These are phyloP conservation scores for Plasmodiophora brassicae DNA, from an alignment of 208 protist species.

Conservation along the genomic window DNA sequence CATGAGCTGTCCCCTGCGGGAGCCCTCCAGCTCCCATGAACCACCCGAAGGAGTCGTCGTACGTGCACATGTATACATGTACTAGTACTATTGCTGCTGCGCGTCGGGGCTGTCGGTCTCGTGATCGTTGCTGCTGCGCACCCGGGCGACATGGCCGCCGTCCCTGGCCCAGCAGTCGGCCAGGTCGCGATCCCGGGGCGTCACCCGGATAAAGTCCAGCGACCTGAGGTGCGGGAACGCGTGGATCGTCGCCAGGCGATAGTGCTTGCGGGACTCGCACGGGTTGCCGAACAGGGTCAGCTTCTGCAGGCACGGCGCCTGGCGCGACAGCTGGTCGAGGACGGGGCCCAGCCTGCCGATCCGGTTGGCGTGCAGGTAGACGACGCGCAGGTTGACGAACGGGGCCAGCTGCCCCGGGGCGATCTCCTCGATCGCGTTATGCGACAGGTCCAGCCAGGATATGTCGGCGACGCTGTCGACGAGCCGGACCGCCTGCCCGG, in stretches of 20 bases:
- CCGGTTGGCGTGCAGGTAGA: neutral
- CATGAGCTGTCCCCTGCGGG: too few relatives aligned
- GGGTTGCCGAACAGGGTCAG: constrained; percentile 27
- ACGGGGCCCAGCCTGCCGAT: neutral
- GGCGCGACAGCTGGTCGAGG: neutral
- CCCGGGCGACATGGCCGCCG: too few relatives aligned
- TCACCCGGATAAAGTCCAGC: constrained; percentile 16
- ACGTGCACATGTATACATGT: too few relatives aligned
- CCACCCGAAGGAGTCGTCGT: too few relatives aligned
- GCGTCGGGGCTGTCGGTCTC: too few relatives aligned
- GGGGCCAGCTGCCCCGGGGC: neutral
- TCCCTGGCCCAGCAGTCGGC: neutral
- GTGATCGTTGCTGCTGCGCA: too few relatives aligned
- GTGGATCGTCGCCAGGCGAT: neutral
- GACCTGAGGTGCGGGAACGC: neutral
- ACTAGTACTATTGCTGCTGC: too few relatives aligned
- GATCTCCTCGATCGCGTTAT: neutral
- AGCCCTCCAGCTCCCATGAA: too few relatives aligned
- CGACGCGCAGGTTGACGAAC: neutral
- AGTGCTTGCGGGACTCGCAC: neutral
- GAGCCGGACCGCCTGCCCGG: neutral
- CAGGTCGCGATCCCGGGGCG: neutral
- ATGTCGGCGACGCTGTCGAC: neutral
- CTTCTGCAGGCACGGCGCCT: neutral
- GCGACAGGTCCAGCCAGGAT: neutral